A percentile compares a stretch with the other conserved stretches of the same genome.
These are phyloP conservation scores for Thalassiosira mediterranea DNA, from an alignment of 352 stramenopile species.

Conservation along the genomic window DNA sequence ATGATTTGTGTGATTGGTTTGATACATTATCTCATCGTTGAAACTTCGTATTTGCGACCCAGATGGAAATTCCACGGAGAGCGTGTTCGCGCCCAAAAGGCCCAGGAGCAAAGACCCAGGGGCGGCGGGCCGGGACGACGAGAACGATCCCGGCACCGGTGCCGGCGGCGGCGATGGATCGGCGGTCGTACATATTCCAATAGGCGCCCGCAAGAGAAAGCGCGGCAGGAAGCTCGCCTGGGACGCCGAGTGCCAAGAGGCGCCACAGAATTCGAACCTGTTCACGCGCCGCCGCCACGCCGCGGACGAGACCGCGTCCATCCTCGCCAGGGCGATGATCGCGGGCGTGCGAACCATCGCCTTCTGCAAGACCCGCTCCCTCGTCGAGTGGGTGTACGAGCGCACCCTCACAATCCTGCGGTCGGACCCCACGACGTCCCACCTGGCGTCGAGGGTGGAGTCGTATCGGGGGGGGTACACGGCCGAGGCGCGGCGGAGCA, in stretches of 20 bases:
- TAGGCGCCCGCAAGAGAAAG: slow-evolving; percentile 24
- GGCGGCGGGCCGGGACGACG: neutral
- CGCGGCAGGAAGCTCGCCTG: slow-evolving; percentile 14
- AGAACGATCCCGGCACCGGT: slow-evolving; percentile 10
- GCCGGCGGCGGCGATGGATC: slow-evolving; percentile 5
- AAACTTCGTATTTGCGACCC: slow-evolving; percentile 8
- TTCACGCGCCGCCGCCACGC: slow-evolving; percentile 64
- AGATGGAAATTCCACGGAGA: slow-evolving; percentile 44
- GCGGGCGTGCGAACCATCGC: slow-evolving; percentile 91
- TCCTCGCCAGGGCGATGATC: slow-evolving; percentile 91
- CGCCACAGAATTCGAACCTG: slow-evolving; percentile 15
- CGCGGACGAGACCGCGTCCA: slow-evolving; percentile 86
- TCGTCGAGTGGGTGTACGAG: slow-evolving; percentile 88
- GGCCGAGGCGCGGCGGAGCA: slow-evolving; percentile 87
- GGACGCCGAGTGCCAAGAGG: neutral
- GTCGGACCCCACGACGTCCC: slow-evolving; percentile 40
- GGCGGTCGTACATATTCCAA: slow-evolving; percentile 13
- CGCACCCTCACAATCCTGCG: slow-evolving; percentile 58
- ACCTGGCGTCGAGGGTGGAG: slow-evolving; percentile 85
- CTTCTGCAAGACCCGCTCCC: slow-evolving; percentile 94
- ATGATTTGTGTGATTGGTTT: too few species aligned
- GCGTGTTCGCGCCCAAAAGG: slow-evolving; percentile 49
- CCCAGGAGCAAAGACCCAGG: neutral
- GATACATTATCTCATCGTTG: neutral
- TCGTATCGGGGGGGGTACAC: slow-evolving; percentile 97